phyloP scores from a whole-genome alignment of 495 filamentous ascomycete genomes.

The Parathielavia appendiculata region DNA sequence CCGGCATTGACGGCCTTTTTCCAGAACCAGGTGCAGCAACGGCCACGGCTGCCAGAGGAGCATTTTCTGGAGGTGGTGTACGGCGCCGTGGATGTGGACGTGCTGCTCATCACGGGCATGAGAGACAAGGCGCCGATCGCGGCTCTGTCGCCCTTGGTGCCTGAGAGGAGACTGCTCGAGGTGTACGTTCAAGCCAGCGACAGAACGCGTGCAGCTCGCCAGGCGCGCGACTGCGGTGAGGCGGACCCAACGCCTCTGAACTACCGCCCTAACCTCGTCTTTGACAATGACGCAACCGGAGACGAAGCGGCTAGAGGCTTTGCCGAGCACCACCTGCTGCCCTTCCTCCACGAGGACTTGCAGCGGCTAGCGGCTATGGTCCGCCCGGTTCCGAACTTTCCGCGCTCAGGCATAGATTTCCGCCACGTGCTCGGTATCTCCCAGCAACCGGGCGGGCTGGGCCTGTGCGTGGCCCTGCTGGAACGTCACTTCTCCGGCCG shows the following conservation, averaged over 20 bases:
- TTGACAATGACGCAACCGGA: slow-evolving; percentile 47
- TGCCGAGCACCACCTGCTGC: slow-evolving; percentile 42
- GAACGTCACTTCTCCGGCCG: slow-evolving; percentile 44
- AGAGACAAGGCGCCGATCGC: slow-evolving; percentile 58
- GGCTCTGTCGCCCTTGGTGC: slow-evolving; percentile 51
- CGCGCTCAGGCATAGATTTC: slow-evolving; percentile 49
- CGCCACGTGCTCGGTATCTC: slow-evolving; percentile 56
- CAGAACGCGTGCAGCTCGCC: slow-evolving; percentile 41
- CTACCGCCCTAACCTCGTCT: slow-evolving; percentile 42
- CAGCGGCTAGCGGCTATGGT: slow-evolving; percentile 51
- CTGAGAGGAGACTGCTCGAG: slow-evolving; percentile 51
- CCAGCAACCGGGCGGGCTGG: slow-evolving; percentile 50
- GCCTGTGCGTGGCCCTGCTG: slow-evolving; percentile 52
- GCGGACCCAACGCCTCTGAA: background rate
- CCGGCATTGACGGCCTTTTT: slow-evolving; percentile 51
- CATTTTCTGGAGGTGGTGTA: slow-evolving; percentile 51
- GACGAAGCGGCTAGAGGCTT: slow-evolving; percentile 39
- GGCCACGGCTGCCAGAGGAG: slow-evolving; percentile 49
- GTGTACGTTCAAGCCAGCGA: slow-evolving; percentile 47
- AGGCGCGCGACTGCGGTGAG: slow-evolving; percentile 24
- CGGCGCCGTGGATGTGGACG: slow-evolving; percentile 45
- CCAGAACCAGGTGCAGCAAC: slow-evolving; percentile 42
- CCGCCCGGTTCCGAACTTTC: slow-evolving; percentile 47
- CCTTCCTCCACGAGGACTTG: slow-evolving; percentile 48
- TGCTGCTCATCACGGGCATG: slow-evolving; percentile 61